Conservation (phyloP, 306 rosid species). For the Morella rubra region DNA sequence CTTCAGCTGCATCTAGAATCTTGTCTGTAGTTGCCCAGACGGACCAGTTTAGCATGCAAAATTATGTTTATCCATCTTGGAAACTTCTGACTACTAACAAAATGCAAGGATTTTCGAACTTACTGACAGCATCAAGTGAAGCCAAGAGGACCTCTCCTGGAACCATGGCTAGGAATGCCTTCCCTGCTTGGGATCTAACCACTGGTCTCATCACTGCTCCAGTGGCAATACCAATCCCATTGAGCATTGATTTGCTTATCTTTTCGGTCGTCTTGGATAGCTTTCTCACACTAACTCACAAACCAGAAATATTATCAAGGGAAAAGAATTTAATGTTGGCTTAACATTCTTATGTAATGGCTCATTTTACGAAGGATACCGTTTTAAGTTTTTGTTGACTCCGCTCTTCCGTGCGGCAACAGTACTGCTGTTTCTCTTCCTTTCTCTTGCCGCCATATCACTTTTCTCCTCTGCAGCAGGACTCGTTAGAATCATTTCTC, state of each 20-base stretch:
- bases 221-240: constrained; percentile 76
- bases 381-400: constrained; percentile 66
- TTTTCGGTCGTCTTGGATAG: constrained; percentile 78
- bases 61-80: not conserved
- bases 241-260: constrained; percentile 76
- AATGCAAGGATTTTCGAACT: constrained; percentile 29
- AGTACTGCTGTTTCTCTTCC: constrained; percentile 13
- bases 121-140: constrained; percentile 90
- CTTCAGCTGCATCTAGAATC: constrained; percentile 89
- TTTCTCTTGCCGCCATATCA: constrained; percentile 32
- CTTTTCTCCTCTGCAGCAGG: constrained; percentile 32
- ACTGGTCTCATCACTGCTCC: constrained; percentile 72
- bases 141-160: constrained; percentile 92
- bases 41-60: not conserved
- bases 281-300: constrained; percentile 54
- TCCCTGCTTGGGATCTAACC: constrained; percentile 73
- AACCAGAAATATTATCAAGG: constrained; percentile 8
- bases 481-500: constrained; percentile 60
- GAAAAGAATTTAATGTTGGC: not conserved
- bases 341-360: not conserved
- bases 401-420: constrained; percentile 31
- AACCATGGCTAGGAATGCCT: constrained; percentile 71
- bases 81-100: not conserved
- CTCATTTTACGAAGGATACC: constrained; percentile 41
- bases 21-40: constrained; percentile 52